Percentiles rank a stretch among this genome's conserved stretches.
Conservation (phyloP, 192 early-diverging fungal species). For the Entomortierella beljakovae region DNA sequence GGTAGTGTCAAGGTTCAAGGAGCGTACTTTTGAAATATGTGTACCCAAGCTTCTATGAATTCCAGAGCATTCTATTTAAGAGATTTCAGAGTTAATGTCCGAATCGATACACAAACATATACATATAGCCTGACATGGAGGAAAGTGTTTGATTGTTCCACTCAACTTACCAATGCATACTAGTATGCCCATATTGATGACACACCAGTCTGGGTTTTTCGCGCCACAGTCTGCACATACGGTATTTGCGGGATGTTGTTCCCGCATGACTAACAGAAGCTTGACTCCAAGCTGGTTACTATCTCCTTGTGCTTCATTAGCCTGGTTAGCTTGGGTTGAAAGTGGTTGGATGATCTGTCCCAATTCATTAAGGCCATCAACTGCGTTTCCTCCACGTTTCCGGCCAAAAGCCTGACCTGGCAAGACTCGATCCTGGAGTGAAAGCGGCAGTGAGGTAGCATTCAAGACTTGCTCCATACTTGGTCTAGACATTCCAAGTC, state of each 20-base stretch:
- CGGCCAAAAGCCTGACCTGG: slow-evolving; percentile 44
- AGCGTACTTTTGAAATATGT: slow-evolving; percentile 79
- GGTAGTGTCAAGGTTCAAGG: slow-evolving; percentile 71
- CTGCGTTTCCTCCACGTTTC: slow-evolving; percentile 41
- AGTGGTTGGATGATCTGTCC: slow-evolving; percentile 34
- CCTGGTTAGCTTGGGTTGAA: neutral
- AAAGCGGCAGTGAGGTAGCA: slow-evolving; percentile 27
- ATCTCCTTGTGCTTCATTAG: neutral
- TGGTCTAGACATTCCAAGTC: slow-evolving; percentile 19
- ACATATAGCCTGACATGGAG: neutral
- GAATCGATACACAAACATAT: neutral
- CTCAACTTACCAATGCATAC: slow-evolving; percentile 71
- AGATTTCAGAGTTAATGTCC: neutral
- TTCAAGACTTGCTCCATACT: slow-evolving; percentile 37
- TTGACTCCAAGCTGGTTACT: slow-evolving; percentile 15
- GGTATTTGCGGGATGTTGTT: slow-evolving; percentile 55
- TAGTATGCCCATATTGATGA: slow-evolving; percentile 75
- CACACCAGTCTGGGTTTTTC: slow-evolving; percentile 75
- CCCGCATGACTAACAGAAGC: slow-evolving; percentile 38
- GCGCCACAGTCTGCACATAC: slow-evolving; percentile 77
- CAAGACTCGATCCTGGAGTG: slow-evolving; percentile 44
- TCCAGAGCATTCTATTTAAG: slow-evolving; percentile 72
- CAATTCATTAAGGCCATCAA: slow-evolving; percentile 37
- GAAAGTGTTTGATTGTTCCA: too few species aligned
- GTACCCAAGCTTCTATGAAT: slow-evolving; percentile 77